Evolutionary conservation across 768 basidiomycete species (phyloP).

Genomic region (Serendipita sp.): DNA sequence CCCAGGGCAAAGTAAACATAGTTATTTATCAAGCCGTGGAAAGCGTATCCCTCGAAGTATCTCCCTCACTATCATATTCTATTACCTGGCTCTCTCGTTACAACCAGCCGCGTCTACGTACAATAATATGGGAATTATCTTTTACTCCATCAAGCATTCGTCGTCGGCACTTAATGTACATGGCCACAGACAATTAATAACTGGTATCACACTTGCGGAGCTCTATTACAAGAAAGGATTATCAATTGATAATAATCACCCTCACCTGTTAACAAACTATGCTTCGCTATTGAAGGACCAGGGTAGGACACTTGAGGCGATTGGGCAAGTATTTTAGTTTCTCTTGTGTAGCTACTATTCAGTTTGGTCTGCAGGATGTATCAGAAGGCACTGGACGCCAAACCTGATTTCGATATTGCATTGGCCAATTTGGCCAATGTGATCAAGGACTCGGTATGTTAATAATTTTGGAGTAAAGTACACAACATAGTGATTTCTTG

Average conservation of each 20-base stretch:
- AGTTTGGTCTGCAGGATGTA: slow-evolving; percentile 20
- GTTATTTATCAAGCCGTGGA: slow-evolving; percentile 16
- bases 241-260: slow-evolving; percentile 28
- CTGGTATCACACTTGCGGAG: slow-evolving; percentile 23
- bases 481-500: not conserved
- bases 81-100: slow-evolving; percentile 31
- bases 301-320: slow-evolving; percentile 26
- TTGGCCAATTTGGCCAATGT: slow-evolving; percentile 36
- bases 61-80: slow-evolving; percentile 27
- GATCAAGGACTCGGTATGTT: slow-evolving; percentile 29
- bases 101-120: slow-evolving; percentile 29
- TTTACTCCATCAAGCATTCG: slow-evolving; percentile 22
- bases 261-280: slow-evolving; percentile 33
- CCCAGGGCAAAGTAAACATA: slow-evolving; percentile 11
- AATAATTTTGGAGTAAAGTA: not conserved
- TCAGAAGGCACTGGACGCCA: slow-evolving; percentile 22
- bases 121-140: slow-evolving; percentile 35
- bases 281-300: slow-evolving; percentile 35
- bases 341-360: not conserved
- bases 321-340: slow-evolving; percentile 19
- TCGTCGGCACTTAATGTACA: slow-evolving; percentile 12
- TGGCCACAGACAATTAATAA: slow-evolving; percentile 12
- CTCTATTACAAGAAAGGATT: slow-evolving; percentile 31
- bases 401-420: slow-evolving; percentile 34
- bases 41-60: slow-evolving; percentile 20